Conservation (phyloP, 768 basidiomycete species). For the Epithele typhae region DNA sequence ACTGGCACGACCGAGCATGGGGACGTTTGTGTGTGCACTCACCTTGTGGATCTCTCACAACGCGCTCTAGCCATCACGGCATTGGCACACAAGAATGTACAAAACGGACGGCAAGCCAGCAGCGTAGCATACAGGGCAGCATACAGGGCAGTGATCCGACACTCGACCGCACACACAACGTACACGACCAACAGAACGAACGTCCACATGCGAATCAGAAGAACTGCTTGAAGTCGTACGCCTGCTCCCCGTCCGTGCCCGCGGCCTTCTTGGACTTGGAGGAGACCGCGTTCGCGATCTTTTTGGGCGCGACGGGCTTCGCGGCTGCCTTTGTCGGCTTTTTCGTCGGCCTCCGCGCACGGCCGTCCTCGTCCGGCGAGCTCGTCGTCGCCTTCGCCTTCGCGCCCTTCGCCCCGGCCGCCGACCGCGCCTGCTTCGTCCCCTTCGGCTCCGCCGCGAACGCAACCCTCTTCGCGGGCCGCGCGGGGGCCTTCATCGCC, state of each 20-base stretch:
- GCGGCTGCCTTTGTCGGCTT: slow-evolving; percentile 6
- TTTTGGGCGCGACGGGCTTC: slow-evolving; percentile 25
- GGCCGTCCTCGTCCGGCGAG: slow-evolving; percentile 1
- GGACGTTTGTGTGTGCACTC: too few relatives aligned
- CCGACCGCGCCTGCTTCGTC: slow-evolving; percentile 22
- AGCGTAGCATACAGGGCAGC: too few relatives aligned
- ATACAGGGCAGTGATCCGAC: too few relatives aligned
- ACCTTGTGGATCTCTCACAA: too few relatives aligned
- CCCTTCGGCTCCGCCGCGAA: slow-evolving; percentile 26
- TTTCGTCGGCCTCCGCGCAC: not conserved
- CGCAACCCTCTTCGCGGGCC: slow-evolving; percentile 31
- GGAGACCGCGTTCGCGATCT: slow-evolving; percentile 34
- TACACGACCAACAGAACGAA: not conserved
- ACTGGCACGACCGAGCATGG: too few relatives aligned
- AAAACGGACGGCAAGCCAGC: too few relatives aligned
- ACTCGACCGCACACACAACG: not conserved
- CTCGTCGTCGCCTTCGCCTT: slow-evolving; percentile 7
- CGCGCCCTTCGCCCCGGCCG: slow-evolving; percentile 19
- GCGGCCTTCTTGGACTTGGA: slow-evolving; percentile 24
- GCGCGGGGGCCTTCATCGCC: slow-evolving; percentile 11
- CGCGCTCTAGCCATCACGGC: too few relatives aligned
- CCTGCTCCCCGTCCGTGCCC: slow-evolving; percentile 28
- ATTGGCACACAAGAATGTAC: too few relatives aligned
- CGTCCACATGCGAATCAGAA: slow-evolving; percentile 28
- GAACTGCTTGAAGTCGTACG: slow-evolving; percentile 59